Evolutionary conservation across 192 early-diverging fungal species (phyloP).

Genomic region (Jimgerdemannia flammicorona): DNA sequence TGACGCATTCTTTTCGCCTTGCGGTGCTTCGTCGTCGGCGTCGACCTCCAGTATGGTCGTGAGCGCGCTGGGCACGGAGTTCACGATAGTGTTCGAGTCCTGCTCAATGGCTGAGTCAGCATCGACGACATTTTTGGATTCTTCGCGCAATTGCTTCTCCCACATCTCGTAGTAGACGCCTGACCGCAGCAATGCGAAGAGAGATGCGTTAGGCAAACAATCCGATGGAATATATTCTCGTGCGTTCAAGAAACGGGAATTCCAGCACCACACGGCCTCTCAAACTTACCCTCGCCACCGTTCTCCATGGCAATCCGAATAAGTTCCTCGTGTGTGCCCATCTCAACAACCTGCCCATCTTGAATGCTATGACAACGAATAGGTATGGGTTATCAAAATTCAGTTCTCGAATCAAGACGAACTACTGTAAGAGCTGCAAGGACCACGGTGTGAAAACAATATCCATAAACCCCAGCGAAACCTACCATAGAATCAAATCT

Average conservation of each 20-base stretch:
- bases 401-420: no score
- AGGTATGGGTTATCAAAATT: neutral
- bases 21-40: no score
- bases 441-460: no score
- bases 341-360: constrained; percentile 77
- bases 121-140: constrained; percentile 19
- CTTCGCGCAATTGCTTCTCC: constrained; percentile 82
- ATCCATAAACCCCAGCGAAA: no score
- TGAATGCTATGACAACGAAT: constrained; percentile 42
- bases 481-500: constrained; percentile 77
- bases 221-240: neutral
- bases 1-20: no score
- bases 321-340: constrained; percentile 78
- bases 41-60: neutral
- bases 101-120: neutral
- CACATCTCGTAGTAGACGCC: constrained; percentile 90
- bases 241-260: neutral
- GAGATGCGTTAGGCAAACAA: neutral
- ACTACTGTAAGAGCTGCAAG: no score
- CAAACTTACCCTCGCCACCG: constrained; percentile 28
- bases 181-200: neutral
- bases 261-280: no score
- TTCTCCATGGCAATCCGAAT: constrained; percentile 41
- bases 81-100: neutral
- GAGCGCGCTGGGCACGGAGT: neutral